These are phyloP conservation scores for Trichopus zeylanicus DNA, from an alignment of 116 monocot genomes.

Conservation along the genomic window DNA sequence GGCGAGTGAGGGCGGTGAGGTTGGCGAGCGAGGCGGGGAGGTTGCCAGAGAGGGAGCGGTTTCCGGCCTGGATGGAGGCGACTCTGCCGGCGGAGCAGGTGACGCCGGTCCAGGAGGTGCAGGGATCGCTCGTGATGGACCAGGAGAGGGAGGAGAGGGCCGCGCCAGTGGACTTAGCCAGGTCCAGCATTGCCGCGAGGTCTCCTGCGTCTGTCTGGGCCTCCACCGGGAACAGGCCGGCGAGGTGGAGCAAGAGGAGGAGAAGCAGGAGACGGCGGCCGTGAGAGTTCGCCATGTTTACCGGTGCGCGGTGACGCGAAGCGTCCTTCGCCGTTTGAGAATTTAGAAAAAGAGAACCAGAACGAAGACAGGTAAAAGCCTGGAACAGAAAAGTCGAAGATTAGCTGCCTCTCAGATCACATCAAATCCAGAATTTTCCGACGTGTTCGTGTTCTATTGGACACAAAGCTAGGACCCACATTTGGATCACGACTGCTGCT, in stretches of 20 bases:
- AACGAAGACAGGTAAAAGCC: not conserved
- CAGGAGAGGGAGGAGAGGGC: constrained; percentile 20
- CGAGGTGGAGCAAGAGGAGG: not conserved
- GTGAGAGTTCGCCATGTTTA: constrained; percentile 3
- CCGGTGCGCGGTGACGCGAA: constrained; percentile 4
- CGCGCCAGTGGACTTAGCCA: constrained; percentile 14
- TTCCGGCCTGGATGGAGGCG: constrained; percentile 56
- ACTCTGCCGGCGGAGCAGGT: constrained; percentile 32
- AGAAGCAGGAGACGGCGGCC: not conserved
- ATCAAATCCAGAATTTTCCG: not conserved
- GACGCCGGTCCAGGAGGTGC: constrained; percentile 45
- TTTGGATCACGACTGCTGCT: not conserved
- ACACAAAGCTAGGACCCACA: no score
- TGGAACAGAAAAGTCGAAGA: not conserved
- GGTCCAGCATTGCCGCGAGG: constrained; percentile 23
- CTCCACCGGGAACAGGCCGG: not conserved
- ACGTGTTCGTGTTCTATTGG: not conserved
- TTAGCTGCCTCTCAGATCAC: not conserved
- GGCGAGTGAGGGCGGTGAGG: constrained; percentile 48
- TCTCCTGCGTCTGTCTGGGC: constrained; percentile 18
- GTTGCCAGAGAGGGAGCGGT: constrained; percentile 23
- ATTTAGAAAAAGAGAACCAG: not conserved
- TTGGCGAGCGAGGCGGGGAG: constrained; percentile 21
- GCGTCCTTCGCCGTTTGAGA: not conserved
- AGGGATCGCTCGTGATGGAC: constrained; percentile 18